Evolutionary conservation across 306 rosid genomes (phyloP), one percentile per base, ranked within the genome.

Genomic region (Bauhinia variegata): DNA sequence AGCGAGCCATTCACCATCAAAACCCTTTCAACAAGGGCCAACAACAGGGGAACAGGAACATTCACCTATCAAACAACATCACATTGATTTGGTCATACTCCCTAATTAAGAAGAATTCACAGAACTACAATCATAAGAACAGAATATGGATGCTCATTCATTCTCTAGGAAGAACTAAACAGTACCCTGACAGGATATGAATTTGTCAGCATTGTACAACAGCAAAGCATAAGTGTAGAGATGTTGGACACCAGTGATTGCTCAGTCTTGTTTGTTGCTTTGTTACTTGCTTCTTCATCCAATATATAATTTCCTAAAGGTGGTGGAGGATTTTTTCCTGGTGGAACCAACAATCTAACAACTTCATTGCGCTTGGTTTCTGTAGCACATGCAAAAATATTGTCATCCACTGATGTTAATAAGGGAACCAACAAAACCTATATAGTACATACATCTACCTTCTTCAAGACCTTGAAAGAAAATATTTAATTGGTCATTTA

Each of bases 401-500:
- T 36, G 60, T 81, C 70, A 74, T 34, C 30, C 6, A 63, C 54
- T 36, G 63, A 49, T 64, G 65, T 71, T 18, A 13, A 48, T 18
- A 70, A 34, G 17, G 61, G 58, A 43, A 61, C 56, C 58, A 51
- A 14, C 36, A 57, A 42, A 69, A 63, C 59, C 41, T 16, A 68
- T 46, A 61, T 36, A 55, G 44, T 12, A 38, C 67, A 48, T 57
- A 61, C 32, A 58, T 31, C n/a, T 82, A 95, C 97, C 97, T 81
- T 83, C 97, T 78, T 85, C 96, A 66, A 90, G 71, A 72, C 96
- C 96, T 75, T 85, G 92, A 82, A 95, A 86, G 65, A 79, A 75
- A 64, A 68, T 77, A 82, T 80, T 80, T 74, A 95, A 78, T 71
- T 83, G 95, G 67, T 71, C 63, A 61, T 82, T 81, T 52, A 95